These are phyloP conservation scores for Guadua angustifolia DNA, from an alignment of 176 grass and related monocot genomes.

Conservation along the genomic window DNA sequence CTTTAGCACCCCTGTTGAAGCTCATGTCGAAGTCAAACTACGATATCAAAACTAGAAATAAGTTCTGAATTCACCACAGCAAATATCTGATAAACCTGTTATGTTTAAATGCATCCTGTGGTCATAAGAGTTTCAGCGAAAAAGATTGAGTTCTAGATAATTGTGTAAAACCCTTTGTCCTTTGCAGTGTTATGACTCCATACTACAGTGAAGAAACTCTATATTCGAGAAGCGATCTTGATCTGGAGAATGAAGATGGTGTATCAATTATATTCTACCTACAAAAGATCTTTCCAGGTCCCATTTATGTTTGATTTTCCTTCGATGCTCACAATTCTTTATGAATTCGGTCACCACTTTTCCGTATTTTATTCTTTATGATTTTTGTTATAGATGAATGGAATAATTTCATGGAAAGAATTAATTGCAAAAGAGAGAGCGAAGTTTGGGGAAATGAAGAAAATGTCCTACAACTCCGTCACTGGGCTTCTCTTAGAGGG, in stretches of 20 bases:
- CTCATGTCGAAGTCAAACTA: background rate
- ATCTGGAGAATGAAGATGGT: slow-evolving; percentile 99
- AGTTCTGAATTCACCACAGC: slow-evolving; percentile 11
- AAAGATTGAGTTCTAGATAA: slow-evolving; percentile 38
- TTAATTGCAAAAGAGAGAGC: slow-evolving; percentile 80
- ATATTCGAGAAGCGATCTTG: slow-evolving; percentile 92
- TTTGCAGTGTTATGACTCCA: slow-evolving; percentile 92
- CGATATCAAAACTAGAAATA: background rate
- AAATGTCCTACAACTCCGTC: slow-evolving; percentile 86
- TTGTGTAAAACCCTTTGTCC: slow-evolving; percentile 23
- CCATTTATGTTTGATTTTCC: slow-evolving; percentile 31
- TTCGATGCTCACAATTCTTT: slow-evolving; percentile 20
- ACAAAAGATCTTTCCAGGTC: slow-evolving; percentile 98
- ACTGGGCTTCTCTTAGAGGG: slow-evolving; percentile 89
- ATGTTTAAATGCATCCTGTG: slow-evolving; percentile 33
- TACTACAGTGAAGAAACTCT: slow-evolving; percentile 99
- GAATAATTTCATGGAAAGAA: slow-evolving; percentile 97
- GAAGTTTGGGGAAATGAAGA: slow-evolving; percentile 97
- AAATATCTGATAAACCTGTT: slow-evolving; percentile 18
- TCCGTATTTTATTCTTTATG: slow-evolving; percentile 3
- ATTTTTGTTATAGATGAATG: slow-evolving; percentile 82
- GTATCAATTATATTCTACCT: slow-evolving; percentile 99
- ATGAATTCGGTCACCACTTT: background rate
- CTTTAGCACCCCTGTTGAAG: slow-evolving; percentile 18
- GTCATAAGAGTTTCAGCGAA: slow-evolving; percentile 28